Evolutionary conservation across 345 rosid genomes (phyloP), one percentile per base, ranked within the genome.

Genomic region (Bruguiera parviflora): DNA sequence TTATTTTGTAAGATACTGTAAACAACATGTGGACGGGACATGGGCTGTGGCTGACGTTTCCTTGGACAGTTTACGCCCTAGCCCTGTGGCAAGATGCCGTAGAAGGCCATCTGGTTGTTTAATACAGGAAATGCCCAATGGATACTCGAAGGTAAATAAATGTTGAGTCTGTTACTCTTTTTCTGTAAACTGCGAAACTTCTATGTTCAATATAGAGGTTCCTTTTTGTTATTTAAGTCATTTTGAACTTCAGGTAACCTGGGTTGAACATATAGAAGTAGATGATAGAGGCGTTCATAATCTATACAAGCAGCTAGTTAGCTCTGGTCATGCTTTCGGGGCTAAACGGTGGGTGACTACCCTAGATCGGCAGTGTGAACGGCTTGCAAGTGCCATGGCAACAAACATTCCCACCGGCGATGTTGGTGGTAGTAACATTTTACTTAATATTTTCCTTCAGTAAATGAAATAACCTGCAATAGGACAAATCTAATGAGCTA

Each of bases 41-140:
- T 96, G 99, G 99, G 95, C 90, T 2, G 96, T 96, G 64, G 99
- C 89, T 22, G 99, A 96, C 74, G 87, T 89, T 71, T 96, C 99
- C 16, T 75, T 96, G 77, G 59, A 56, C 28, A 15, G 31, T 21
- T 21, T 21, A 9, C 59, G 28, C 5, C 89, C 94, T 5, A 84
- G 82, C 65, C 77, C 87, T 0, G 65, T 75, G 1, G 76, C 70
- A 0, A 80, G 88, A 57, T 86, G 95, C 73, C 77, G 94, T 7
- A 80, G 89, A 75, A 81, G 95, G 73, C 98, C 99, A 21, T 96
- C 98, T 28, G 99, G 98, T 49, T 96, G 97, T 71, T 65, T 88
- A 61, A 84, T 96, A 75, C 90, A 96, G 74, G 89, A 96, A 70
- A 76, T 87, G 82, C 87, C 86, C 5, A 87, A 88, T 63, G 97